Evolutionary conservation across 345 rosid genomes (phyloP).

Genomic region (Hypericum androsaemum): DNA sequence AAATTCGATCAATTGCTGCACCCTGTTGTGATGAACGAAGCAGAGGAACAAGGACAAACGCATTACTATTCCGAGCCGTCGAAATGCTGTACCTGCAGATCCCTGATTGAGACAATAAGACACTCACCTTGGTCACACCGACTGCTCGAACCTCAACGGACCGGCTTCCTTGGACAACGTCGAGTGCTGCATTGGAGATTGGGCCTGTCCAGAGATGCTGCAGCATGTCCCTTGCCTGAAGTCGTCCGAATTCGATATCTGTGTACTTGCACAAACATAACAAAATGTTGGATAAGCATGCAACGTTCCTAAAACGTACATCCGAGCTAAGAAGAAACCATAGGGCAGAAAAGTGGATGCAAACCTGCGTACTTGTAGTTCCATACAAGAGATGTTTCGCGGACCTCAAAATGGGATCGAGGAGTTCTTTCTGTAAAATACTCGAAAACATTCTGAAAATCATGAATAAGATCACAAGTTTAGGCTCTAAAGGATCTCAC

Average conservation of each 20-base stretch:
- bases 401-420: slow-evolving; percentile 48
- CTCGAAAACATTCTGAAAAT: slow-evolving; percentile 46
- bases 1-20: slow-evolving; percentile 49
- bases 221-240: slow-evolving; percentile 52
- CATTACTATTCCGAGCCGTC: neutral
- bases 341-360: neutral
- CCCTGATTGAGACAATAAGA: neutral
- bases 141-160: slow-evolving; percentile 54
- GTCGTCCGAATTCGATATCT: slow-evolving; percentile 49
- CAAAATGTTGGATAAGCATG: neutral
- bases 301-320: neutral
- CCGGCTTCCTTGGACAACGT: slow-evolving; percentile 47
- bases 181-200: slow-evolving; percentile 47
- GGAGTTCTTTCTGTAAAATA: slow-evolving; percentile 59
- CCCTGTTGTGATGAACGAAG: slow-evolving; percentile 26
- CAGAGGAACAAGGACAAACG: slow-evolving; percentile 3
- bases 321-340: neutral
- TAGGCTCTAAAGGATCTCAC: slow-evolving; percentile 9
- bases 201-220: slow-evolving; percentile 64
- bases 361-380: slow-evolving; percentile 54
- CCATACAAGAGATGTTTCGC: slow-evolving; percentile 54
- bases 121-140: slow-evolving; percentile 46
- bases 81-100: neutral
- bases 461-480: slow-evolving; percentile 20
- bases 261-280: neutral